Conservation (phyloP, 345 rosid genomes). For the Linum lewisii region DNA sequence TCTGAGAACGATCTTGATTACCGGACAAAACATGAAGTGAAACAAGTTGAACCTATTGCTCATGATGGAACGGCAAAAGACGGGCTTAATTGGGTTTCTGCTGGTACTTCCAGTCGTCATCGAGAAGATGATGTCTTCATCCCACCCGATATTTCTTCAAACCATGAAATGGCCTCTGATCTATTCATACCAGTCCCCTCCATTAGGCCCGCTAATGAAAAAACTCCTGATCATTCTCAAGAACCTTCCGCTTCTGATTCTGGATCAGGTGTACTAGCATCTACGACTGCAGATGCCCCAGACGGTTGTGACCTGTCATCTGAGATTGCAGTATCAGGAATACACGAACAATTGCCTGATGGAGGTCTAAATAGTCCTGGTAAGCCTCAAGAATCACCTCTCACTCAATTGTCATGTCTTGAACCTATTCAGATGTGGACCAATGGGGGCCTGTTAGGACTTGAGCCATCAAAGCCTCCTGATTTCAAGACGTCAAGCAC, state of each 20-base stretch:
- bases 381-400: conserved; percentile 30
- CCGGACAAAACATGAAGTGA: conserved; percentile 38
- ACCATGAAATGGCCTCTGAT: conserved; percentile 18
- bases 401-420: conserved; percentile 21
- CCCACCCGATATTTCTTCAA: conserved; percentile 15
- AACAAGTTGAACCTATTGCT: conserved; percentile 15
- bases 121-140: conserved; percentile 4
- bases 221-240: conserved; percentile 19
- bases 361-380: conserved; percentile 12
- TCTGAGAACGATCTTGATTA: conserved; percentile 46
- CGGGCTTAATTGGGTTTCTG: conserved; percentile 9
- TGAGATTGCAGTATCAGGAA: conserved; percentile 15
- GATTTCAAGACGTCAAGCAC: conserved; percentile 49
- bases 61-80: conserved; percentile 19
- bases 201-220: conserved; percentile 22
- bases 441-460: conserved; percentile 87
- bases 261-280: conserved; percentile 6
- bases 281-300: background rate
- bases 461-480: conserved; percentile 86
- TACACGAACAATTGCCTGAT: conserved; percentile 14
- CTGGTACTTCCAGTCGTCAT: conserved; percentile 12
- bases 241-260: conserved; percentile 28
- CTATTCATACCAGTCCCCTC: conserved; percentile 22
- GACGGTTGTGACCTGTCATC: conserved; percentile 18
- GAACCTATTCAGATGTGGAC: conserved; percentile 70